Percentiles rank a stretch among this genome's conserved stretches.
phyloP scores from a whole-genome alignment of 495 filamentous ascomycete genomes.

The Chaetomium cochliodes region DNA sequence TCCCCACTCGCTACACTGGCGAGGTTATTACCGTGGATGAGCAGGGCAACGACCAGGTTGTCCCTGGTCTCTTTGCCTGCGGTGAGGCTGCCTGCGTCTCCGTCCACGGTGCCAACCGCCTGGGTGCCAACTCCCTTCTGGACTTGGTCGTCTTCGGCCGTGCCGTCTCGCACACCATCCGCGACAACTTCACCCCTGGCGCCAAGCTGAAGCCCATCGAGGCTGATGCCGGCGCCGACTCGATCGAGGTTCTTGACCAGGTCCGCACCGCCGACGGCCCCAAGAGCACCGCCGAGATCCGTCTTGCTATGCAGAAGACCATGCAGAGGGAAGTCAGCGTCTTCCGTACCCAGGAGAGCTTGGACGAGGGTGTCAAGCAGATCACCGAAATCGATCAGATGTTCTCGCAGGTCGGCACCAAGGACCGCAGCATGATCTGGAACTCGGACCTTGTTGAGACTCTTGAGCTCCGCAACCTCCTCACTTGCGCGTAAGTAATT shows the following conservation, averaged over 20 bases:
- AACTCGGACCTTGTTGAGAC: constrained; percentile 97
- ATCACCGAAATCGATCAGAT: constrained; percentile 77
- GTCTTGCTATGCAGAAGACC: constrained; percentile 91
- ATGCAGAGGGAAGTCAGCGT: constrained; percentile 98
- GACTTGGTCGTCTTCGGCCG: constrained; percentile 97
- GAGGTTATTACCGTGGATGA: constrained; percentile 87
- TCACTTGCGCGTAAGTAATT: constrained; percentile 84
- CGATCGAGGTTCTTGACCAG: constrained; percentile 82
- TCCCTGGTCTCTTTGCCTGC: constrained; percentile 92
- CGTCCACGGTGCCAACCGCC: constrained; percentile 94
- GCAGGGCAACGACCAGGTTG: constrained; percentile 85
- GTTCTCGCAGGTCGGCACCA: constrained; percentile 81
- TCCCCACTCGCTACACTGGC: constrained; percentile 94
- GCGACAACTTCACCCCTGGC: constrained; percentile 81
- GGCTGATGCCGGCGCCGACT: constrained; percentile 81
- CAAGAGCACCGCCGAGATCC: constrained; percentile 81
- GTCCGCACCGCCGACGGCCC: constrained; percentile 79
- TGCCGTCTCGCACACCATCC: constrained; percentile 92
- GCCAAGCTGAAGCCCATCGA: constrained; percentile 69
- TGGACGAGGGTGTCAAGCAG: constrained; percentile 79
- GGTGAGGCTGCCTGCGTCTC: constrained; percentile 97
- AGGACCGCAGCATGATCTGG: constrained; percentile 99
- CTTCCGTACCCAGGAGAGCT: constrained; percentile 89
- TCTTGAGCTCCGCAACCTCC: constrained; percentile 84
- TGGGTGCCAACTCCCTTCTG: constrained; percentile 96